Evolutionary conservation across 305 asterid genomes (phyloP).

Genomic region (Fraxinus sp.): DNA sequence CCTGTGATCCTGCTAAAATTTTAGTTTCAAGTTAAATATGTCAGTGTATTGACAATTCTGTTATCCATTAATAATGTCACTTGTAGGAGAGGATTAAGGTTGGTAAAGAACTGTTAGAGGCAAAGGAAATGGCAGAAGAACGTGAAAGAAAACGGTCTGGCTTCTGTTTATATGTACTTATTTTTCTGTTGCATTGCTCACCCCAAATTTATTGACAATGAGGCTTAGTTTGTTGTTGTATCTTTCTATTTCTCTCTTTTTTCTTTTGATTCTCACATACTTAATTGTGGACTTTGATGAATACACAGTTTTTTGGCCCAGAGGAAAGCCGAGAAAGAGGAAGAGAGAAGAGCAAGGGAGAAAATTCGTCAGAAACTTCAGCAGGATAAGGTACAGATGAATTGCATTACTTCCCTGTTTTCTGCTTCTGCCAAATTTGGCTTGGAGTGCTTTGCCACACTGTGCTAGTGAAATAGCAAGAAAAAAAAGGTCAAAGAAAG

Average conservation of each 20-base stretch:
- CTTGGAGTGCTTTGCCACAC: not conserved
- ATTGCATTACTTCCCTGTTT: not conserved
- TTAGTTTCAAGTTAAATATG: slow-evolving; percentile 4
- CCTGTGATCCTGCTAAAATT: not conserved
- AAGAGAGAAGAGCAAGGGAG: slow-evolving; percentile 64
- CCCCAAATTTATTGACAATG: not conserved
- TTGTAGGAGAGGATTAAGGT: slow-evolving; percentile 60
- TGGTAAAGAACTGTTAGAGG: slow-evolving; percentile 51
- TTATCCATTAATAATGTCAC: slow-evolving; percentile 7
- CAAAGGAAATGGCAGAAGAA: slow-evolving; percentile 59
- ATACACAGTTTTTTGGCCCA: slow-evolving; percentile 46
- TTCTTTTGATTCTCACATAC: slow-evolving; percentile 15
- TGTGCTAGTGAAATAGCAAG: not conserved
- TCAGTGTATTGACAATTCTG: slow-evolving; percentile 10
- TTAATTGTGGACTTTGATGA: slow-evolving; percentile 16
- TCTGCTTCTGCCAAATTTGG: not conserved
- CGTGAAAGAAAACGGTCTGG: slow-evolving; percentile 61
- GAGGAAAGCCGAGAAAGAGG: slow-evolving; percentile 57
- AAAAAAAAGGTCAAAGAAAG: not conserved
- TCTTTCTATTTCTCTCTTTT: not conserved
- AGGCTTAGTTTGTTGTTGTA: not conserved
- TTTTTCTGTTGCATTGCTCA: not conserved
- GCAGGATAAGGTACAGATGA: slow-evolving; percentile 65
- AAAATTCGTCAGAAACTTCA: slow-evolving; percentile 61
- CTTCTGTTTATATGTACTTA: not conserved